Conservation (phyloP, 805 yeast genomes). For the Saturnispora zaruensis region DNA sequence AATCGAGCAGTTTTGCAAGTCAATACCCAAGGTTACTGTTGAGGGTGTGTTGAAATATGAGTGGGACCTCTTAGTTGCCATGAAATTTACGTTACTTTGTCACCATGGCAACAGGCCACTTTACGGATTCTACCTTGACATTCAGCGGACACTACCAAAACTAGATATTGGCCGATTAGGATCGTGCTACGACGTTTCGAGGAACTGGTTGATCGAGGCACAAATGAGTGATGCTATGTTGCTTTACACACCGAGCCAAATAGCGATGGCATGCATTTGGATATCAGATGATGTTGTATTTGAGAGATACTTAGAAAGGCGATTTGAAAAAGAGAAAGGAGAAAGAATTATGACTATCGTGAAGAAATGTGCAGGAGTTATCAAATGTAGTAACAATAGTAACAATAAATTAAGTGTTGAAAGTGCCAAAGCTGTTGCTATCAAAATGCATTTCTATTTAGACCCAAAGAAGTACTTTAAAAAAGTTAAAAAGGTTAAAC, state of each 20-base stretch:
- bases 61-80: slow-evolving; percentile 61
- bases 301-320: slow-evolving; percentile 46
- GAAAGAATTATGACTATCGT: slow-evolving; percentile 30
- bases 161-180: slow-evolving; percentile 55
- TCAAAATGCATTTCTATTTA: slow-evolving; percentile 52
- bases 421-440: slow-evolving; percentile 54
- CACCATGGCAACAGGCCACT: slow-evolving; percentile 86
- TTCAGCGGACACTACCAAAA: slow-evolving; percentile 56
- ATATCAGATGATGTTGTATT: slow-evolving; percentile 55
- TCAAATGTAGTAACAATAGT: slow-evolving; percentile 30
- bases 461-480: slow-evolving; percentile 38
- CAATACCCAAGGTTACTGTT: slow-evolving; percentile 59
- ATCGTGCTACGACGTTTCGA: slow-evolving; percentile 55
- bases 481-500: slow-evolving; percentile 7
- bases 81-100: slow-evolving; percentile 70
- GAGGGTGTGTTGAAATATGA: slow-evolving; percentile 69
- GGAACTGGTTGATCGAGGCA: slow-evolving; percentile 48
- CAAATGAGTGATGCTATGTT: slow-evolving; percentile 59
- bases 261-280: slow-evolving; percentile 80
- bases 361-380: slow-evolving; percentile 38
- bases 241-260: slow-evolving; percentile 87
- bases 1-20: slow-evolving; percentile 66
- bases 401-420: slow-evolving; percentile 42
- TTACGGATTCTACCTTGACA: slow-evolving; percentile 91
- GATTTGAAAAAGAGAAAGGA: slow-evolving; percentile 17